These are phyloP conservation scores for Botryotinia globosa DNA, from an alignment of 2,329 filamentous ascomycete genomes.

Conservation along the genomic window DNA sequence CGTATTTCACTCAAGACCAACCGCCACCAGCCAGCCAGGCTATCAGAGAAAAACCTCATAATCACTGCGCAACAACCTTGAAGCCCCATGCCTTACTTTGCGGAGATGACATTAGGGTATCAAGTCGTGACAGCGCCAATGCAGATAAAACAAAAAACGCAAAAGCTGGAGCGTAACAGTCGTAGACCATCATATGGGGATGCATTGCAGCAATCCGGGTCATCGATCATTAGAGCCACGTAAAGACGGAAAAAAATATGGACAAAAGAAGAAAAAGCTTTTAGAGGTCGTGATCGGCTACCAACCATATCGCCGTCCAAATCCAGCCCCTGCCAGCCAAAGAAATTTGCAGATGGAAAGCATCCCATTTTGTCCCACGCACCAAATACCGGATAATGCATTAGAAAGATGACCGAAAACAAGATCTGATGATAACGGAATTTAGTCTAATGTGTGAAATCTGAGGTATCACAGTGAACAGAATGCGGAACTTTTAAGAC, in stretches of 20 bases:
- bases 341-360: constrained; percentile 32
- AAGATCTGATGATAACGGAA: constrained; percentile 37
- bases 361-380: constrained; percentile 37
- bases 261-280: constrained; percentile 20
- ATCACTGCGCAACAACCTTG: constrained; percentile 10
- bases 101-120: not conserved
- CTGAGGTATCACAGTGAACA: constrained; percentile 46
- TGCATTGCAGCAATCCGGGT: constrained; percentile 16
- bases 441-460: constrained; percentile 39
- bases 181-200: constrained; percentile 19
- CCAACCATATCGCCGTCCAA: constrained; percentile 19
- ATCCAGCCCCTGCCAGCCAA: constrained; percentile 34
- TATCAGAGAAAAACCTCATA: constrained; percentile 26
- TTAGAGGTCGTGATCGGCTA: constrained; percentile 13
- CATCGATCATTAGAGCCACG: constrained; percentile 18
- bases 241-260: constrained; percentile 18
- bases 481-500: constrained; percentile 46
- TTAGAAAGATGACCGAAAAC: constrained; percentile 30
- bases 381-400: constrained; percentile 35
- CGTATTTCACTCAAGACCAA: constrained; percentile 31
- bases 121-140: constrained; percentile 6
- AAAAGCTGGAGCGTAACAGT: constrained; percentile 14
- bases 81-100: constrained; percentile 17
- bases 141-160: constrained; percentile 15
- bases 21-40: constrained; percentile 35